These are phyloP conservation scores for Allium sativum DNA, from an alignment of 106 monocot genomes.

Conservation along the genomic window DNA sequence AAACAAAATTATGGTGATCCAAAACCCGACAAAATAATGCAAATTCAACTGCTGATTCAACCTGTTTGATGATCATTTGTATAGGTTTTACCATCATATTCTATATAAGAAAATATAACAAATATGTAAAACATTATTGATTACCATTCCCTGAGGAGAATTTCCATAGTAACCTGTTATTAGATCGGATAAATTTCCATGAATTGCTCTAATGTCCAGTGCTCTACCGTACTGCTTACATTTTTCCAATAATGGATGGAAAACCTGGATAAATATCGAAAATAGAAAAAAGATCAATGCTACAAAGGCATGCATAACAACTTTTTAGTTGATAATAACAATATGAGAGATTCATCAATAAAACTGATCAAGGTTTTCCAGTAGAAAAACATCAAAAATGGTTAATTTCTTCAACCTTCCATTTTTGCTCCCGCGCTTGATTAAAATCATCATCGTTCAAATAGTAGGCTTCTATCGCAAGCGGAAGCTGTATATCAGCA, in stretches of 20 bases:
- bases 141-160: slow-evolving; percentile 99
- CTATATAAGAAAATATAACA: too few relatives aligned
- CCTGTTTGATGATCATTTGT: slow-evolving; percentile 37
- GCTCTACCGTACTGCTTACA: slow-evolving; percentile 98
- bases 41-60: slow-evolving; percentile 99
- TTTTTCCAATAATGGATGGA: slow-evolving; percentile 94
- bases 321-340: too few relatives aligned
- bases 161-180: slow-evolving; percentile 99
- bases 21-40: slow-evolving; percentile 89
- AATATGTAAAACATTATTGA: background rate
- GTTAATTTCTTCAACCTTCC: slow-evolving; percentile 39
- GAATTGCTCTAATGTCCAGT: slow-evolving; percentile 96
- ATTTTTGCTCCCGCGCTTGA: too few relatives aligned
- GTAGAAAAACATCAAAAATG: background rate
- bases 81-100: too few relatives aligned
- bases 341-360: background rate
- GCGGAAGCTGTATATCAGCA: too few relatives aligned
- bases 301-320: background rate
- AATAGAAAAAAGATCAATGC: background rate
- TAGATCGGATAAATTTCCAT: slow-evolving; percentile 98
- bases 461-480: too few relatives aligned
- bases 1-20: slow-evolving; percentile 96
- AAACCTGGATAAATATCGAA: slow-evolving; percentile 38
- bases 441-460: too few relatives aligned
- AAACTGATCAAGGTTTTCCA: background rate